Evolutionary conservation across 495 filamentous ascomycete genomes (phyloP).

Genomic region (Margaritispora aquatica): DNA sequence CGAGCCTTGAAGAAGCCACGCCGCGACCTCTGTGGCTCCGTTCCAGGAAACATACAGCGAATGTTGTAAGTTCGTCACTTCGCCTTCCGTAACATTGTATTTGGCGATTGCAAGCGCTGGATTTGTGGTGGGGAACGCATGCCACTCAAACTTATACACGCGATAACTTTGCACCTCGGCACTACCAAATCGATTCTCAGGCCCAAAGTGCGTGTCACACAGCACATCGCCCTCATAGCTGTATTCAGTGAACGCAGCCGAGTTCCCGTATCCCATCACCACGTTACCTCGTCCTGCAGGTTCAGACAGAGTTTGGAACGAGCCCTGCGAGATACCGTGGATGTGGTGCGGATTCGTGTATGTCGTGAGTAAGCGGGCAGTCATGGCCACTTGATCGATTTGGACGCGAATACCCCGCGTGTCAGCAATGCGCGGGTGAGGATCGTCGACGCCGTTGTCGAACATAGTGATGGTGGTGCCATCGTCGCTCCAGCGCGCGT

Average conservation of each 20-base stretch:
- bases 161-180: conserved; percentile 22
- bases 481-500: conserved; percentile 37
- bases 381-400: conserved; percentile 35
- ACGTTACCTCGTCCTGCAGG: conserved; percentile 29
- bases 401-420: conserved; percentile 37
- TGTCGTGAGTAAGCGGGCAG: conserved; percentile 29
- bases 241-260: conserved; percentile 44
- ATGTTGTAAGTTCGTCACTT: not conserved
- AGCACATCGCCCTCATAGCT: conserved; percentile 20
- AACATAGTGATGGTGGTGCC: conserved; percentile 27
- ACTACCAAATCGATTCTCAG: conserved; percentile 13
- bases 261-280: conserved; percentile 42
- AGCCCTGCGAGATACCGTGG: conserved; percentile 38
- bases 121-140: conserved; percentile 28
- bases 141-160: conserved; percentile 33
- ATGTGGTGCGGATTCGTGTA: conserved; percentile 30
- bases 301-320: conserved; percentile 35
- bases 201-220: conserved; percentile 21
- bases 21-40: conserved; percentile 31
- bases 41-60: conserved; percentile 34
- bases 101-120: conserved; percentile 23
- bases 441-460: conserved; percentile 28
- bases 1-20: conserved; percentile 28
- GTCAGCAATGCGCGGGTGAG: conserved; percentile 4
- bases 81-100: conserved; percentile 19